phyloP scores from a whole-genome alignment of 306 rosid genomes.

The Sphenostylis stenocarpa region DNA sequence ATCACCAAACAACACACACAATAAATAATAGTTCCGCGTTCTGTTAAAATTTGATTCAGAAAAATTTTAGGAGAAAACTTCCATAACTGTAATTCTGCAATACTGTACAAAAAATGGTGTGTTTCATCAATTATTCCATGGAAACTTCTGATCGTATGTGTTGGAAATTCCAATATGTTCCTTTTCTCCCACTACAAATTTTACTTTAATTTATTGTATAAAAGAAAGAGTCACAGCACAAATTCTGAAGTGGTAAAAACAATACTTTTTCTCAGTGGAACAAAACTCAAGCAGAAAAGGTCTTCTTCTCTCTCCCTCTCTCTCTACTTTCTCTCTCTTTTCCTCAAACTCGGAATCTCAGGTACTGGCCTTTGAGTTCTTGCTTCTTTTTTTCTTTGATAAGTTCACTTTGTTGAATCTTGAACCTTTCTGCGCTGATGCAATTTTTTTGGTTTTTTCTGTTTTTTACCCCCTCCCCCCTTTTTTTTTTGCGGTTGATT shows the following conservation, averaged over 20 bases:
- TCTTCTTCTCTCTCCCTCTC: conserved; percentile 20
- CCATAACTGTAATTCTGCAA: background rate
- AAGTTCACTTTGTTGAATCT: conserved; percentile 14
- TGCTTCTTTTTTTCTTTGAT: background rate
- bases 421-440: background rate
- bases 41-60: background rate
- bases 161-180: background rate
- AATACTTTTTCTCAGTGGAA: conserved; percentile 9
- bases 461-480: background rate
- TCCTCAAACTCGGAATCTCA: conserved; percentile 29
- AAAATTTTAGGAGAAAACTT: background rate
- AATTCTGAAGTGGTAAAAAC: conserved; percentile 24
- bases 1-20: background rate
- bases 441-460: background rate
- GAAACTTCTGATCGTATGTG: background rate
- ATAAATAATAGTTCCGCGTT: background rate
- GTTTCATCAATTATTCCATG: background rate
- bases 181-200: background rate
- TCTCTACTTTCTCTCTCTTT: background rate
- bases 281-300: conserved; percentile 8
- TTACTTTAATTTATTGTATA: background rate
- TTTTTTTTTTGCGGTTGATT: background rate
- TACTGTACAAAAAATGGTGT: background rate
- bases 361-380: conserved; percentile 20
- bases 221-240: background rate